Percentiles rank a stretch among this genome's conserved stretches.
These are phyloP conservation scores for Quercus lobata DNA, from an alignment of 331 rosid genomes.

Conservation along the genomic window DNA sequence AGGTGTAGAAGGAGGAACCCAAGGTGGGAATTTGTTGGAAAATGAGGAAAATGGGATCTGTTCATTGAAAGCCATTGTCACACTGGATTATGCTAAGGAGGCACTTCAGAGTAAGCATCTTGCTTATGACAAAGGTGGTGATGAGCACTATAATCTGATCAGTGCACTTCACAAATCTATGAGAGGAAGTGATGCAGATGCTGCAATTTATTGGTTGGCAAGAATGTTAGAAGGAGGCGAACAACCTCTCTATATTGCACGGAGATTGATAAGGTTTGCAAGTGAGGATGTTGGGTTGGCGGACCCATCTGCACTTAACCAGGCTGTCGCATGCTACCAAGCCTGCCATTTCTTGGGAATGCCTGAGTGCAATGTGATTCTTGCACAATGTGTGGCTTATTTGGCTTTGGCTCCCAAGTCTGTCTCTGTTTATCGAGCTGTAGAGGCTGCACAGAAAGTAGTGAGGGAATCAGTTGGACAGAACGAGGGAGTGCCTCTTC, in stretches of 20 bases:
- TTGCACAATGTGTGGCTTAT: constrained; percentile 74
- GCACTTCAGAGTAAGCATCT: constrained; percentile 79
- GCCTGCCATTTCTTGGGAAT: constrained; percentile 81
- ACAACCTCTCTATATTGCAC: constrained; percentile 75
- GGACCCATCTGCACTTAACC: constrained; percentile 65
- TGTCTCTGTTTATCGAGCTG: constrained; percentile 56
- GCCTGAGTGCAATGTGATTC: constrained; percentile 86
- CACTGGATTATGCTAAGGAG: constrained; percentile 72
- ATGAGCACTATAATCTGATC: constrained; percentile 74
- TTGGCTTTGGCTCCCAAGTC: constrained; percentile 77
- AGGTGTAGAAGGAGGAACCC: background rate
- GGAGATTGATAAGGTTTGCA: constrained; percentile 70
- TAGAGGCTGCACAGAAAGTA: constrained; percentile 57
- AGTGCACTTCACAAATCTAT: constrained; percentile 82
- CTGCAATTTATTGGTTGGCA: constrained; percentile 75
- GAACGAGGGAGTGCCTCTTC: constrained; percentile 88
- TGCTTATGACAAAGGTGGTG: constrained; percentile 81
- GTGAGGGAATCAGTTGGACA: constrained; percentile 68
- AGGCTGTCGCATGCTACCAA: constrained; percentile 80
- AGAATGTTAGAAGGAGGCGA: constrained; percentile 88
- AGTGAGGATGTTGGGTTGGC: constrained; percentile 85
- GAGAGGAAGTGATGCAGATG: constrained; percentile 78
- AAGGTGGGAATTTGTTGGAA: background rate
- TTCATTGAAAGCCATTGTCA: constrained; percentile 23
- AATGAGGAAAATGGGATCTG: constrained; percentile 10